Evolutionary conservation across 2,329 filamentous ascomycete genomes (phyloP).

Genomic region (Claviceps maximensis): DNA sequence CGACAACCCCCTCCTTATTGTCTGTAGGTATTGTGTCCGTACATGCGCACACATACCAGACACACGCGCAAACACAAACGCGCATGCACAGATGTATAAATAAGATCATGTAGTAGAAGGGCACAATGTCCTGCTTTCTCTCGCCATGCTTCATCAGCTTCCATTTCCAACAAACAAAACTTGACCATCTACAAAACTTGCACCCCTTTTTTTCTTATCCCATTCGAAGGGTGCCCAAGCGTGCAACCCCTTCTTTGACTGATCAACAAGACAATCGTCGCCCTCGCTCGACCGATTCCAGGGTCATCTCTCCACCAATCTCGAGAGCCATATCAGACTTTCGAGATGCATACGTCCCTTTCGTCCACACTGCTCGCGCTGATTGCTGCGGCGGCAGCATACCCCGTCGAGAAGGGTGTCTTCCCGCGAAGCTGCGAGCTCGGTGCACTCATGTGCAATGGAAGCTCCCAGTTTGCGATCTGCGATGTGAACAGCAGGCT

Average conservation of each 20-base stretch:
- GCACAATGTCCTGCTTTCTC: not conserved
- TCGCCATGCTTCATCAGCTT: not conserved
- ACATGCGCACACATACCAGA: not conserved
- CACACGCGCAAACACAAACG: too few species aligned
- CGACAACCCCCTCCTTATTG: not conserved
- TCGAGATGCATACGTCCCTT: not conserved
- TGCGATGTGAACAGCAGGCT: not conserved
- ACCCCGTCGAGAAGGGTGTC: not conserved
- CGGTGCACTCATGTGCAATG: conserved; percentile 3
- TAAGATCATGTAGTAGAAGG: not conserved
- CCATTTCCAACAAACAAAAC: not conserved
- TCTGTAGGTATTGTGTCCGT: not conserved
- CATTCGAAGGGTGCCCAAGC: not conserved
- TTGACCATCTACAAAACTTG: not conserved
- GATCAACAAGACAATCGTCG: too few species aligned
- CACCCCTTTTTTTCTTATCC: not conserved
- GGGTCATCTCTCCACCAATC: not conserved
- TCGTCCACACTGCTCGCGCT: not conserved
- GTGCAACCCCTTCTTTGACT: not conserved
- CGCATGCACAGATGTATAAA: not conserved
- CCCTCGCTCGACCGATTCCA: too few species aligned
- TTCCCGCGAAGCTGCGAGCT: not conserved
- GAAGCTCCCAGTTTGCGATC: not conserved
- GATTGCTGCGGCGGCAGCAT: not conserved
- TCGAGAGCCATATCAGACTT: not conserved